Percentiles rank a stretch among this genome's conserved stretches.
phyloP scores from a whole-genome alignment of 2,329 filamentous ascomycete species.

The Aspergillaceae sp. region DNA sequence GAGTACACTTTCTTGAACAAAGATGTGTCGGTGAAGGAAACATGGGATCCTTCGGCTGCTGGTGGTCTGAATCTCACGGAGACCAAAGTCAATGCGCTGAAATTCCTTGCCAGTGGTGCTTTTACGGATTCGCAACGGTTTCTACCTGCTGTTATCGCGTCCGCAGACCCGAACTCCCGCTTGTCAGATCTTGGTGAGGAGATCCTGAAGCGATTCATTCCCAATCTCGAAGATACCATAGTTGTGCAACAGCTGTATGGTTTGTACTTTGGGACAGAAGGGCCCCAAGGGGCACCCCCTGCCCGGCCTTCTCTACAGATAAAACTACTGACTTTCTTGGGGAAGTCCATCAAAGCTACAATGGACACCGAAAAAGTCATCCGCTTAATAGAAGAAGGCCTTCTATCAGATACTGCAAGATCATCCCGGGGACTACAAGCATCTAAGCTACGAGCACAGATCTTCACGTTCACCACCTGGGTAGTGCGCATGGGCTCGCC shows the following conservation, averaged over 20 bases:
- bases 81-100: constrained; percentile 60
- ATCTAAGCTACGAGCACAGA: constrained; percentile 67
- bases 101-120: constrained; percentile 71
- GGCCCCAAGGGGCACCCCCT: constrained; percentile 34
- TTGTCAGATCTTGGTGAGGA: constrained; percentile 83
- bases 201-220: constrained; percentile 67
- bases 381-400: constrained; percentile 58
- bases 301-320: constrained; percentile 64
- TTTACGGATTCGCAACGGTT: constrained; percentile 80
- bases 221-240: constrained; percentile 57
- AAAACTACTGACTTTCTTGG: constrained; percentile 65
- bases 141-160: constrained; percentile 72
- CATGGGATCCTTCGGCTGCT: constrained; percentile 54
- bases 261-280: constrained; percentile 59
- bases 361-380: constrained; percentile 60
- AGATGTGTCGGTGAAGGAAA: constrained; percentile 37
- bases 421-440: constrained; percentile 59
- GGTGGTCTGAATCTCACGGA: constrained; percentile 59
- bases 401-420: constrained; percentile 40
- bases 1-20: constrained; percentile 65
- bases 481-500: constrained; percentile 64
- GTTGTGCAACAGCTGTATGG: constrained; percentile 60
- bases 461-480: constrained; percentile 83
- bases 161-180: constrained; percentile 70
- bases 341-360: constrained; percentile 67